Base-by-base conservation (phyloP, 1,284 basidiomycete genomes). In the Violaceomyces palustris region DNA sequence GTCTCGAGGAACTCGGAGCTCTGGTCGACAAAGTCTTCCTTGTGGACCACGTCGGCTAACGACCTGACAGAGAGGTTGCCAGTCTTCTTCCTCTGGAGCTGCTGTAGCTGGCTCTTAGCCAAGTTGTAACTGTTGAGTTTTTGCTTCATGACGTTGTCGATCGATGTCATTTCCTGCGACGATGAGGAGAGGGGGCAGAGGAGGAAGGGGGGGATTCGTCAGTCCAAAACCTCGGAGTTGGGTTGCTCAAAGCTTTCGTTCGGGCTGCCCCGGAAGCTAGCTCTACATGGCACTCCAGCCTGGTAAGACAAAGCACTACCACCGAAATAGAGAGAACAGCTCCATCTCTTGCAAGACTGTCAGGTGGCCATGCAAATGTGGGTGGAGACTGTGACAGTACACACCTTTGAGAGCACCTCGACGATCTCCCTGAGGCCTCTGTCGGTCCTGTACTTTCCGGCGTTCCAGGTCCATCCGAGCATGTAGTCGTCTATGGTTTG, bases 1-100 rank as follows among this genome's bases (percentile, higher is more conserved):
- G 93, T 94, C 73, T 96, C 88, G 57, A 98, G 77, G 72, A 90
- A 97, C 73, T 99, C 94, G 5, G 89, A 94, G 45, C 88, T 83
- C 3, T 42, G 36, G 45, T 81, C 79, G 38, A 96, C 79, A 72
- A 90, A 83, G 70, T 97, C 82, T 14, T 87, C 84, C 58, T 83
- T 82, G 36, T 83, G 82, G 15, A 98, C 87, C 14, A 98, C 78
- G 43, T 94, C 92, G 14, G 82, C 82, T 19, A 98, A 78, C 7
- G 88, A 88, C 41, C 86, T 81, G 31, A 90, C 84, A 26, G 91
- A 91, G 22, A 99, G 81, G 73, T 97, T 97, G 3, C 94, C 94
- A 88, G 82, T 83, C 79, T 88, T 88, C 81, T 91, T 96, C 57
- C 93, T 83, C 73, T 96, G 89, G 78, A 97, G 83, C 69, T 89